Base-by-base conservation (phyloP, 2,329 filamentous ascomycete genomes). In the Fusarium pseudograminearum region DNA sequence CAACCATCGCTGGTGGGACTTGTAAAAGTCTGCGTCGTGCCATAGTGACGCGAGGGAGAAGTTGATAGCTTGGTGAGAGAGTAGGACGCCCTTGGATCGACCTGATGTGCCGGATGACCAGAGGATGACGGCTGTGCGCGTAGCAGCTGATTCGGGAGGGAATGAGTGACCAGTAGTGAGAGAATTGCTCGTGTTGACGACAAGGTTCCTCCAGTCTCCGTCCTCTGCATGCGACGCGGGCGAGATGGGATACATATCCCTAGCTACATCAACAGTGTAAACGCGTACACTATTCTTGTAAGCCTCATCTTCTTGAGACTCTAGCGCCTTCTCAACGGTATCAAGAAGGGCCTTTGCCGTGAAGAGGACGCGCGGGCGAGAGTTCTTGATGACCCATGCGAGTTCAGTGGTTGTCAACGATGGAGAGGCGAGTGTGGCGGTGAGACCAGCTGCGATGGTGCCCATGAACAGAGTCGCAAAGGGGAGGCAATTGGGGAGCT, bases 71-170 rank as follows among this genome's bases (percentile, higher is more conserved):
- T 82, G 82, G 76, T 94, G 91, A 4, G 89, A 89, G 55, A 93
- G 88, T 73, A 91, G 85, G 2, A 93, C 91, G 38, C 91, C 91
- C 76, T 94, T 94, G 15, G 91, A 91, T 1, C 90, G 83, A 2
- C 92, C 92, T 0, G 92, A 94, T 0, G 90, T 92, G 15, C 91
- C 86, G 1, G 85, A 89, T 0, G 81, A 83, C 81, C 81, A 83
- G 53, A 83, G 76, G 48, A 83, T 81, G 2, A 83, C 71, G 41
- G 80, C 81, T 4, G 87, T 90, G 75, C 92, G 92, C 70, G 90
- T 90, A 7, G 44, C 18, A 1, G 76, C 67, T 15, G 71, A 76
- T 26, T 68, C 61, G 12, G 72, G 44, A 1, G 73, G 74, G 61
- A 85, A 82, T 14, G 80, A 77, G 3, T 76, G 75, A 77, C 79